Evolutionary conservation across 495 filamentous ascomycete species (phyloP).

Genomic region (Glarea lozoyensis): DNA sequence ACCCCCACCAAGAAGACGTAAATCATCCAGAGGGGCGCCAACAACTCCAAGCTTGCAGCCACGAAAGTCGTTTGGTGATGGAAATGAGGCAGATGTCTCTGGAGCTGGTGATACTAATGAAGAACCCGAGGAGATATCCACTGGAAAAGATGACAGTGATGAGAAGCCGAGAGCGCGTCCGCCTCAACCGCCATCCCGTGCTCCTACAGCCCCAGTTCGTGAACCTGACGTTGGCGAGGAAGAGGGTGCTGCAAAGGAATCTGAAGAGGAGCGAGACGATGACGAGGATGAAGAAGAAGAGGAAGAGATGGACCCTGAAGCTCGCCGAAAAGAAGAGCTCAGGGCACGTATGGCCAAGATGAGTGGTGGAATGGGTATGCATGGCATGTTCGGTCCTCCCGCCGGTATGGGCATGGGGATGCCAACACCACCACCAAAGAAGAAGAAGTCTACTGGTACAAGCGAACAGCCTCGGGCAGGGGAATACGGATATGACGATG

Average conservation of each 20-base stretch:
- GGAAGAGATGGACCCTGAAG: slow-evolving; percentile 87
- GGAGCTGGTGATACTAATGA: slow-evolving; percentile 77
- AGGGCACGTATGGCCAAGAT: slow-evolving; percentile 96
- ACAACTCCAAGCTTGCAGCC: slow-evolving; percentile 19
- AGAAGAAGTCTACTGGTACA: slow-evolving; percentile 37
- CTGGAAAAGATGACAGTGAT: slow-evolving; percentile 67
- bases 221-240: slow-evolving; percentile 25
- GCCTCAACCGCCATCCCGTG: slow-evolving; percentile 20
- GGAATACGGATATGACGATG: slow-evolving; percentile 26
- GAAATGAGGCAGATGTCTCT: slow-evolving; percentile 86
- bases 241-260: slow-evolving; percentile 33
- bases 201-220: slow-evolving; percentile 19
- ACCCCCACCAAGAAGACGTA: slow-evolving; percentile 38
- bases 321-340: slow-evolving; percentile 77
- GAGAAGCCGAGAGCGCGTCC: slow-evolving; percentile 31
- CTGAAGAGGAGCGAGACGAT: slow-evolving; percentile 45
- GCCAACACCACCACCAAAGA: slow-evolving; percentile 49
- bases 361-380: slow-evolving; percentile 96
- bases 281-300: slow-evolving; percentile 71
- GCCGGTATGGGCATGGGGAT: slow-evolving; percentile 38
- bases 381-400: slow-evolving; percentile 83
- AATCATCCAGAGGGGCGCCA: slow-evolving; percentile 43
- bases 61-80: slow-evolving; percentile 55
- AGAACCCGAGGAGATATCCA: slow-evolving; percentile 66
- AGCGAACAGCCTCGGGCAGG: slow-evolving; percentile 40